These are phyloP conservation scores for Sporothrix sp. DNA, from an alignment of 2,329 filamentous ascomycete genomes.

Conservation along the genomic window DNA sequence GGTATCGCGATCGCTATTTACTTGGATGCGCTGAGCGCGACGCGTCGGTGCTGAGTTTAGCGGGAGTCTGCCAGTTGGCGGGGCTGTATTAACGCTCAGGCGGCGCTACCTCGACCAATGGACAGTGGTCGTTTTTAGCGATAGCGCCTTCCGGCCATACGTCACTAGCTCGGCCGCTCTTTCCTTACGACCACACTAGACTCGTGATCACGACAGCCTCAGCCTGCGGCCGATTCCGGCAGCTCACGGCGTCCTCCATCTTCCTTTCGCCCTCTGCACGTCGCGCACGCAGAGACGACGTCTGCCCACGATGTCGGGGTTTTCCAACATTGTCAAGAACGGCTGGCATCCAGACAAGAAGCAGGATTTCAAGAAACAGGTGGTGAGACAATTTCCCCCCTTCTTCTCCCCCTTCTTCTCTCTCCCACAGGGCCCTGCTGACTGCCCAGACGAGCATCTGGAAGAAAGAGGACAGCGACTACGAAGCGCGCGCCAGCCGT, in stretches of 20 bases:
- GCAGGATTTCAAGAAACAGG: constrained; percentile 32
- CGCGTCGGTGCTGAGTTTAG: too few relatives aligned
- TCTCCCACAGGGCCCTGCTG: neutral
- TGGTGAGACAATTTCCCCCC: constrained; percentile 29
- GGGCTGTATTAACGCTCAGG: too few relatives aligned
- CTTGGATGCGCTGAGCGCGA: too few relatives aligned
- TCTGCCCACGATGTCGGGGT: constrained; percentile 32
- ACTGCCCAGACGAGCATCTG: constrained; percentile 13
- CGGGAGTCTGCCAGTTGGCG: too few relatives aligned
- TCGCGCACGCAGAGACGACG: neutral
- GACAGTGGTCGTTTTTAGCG: neutral
- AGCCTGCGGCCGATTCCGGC: neutral
- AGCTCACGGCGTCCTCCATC: too few relatives aligned
- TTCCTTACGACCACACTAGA: neutral
- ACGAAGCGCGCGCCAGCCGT: constrained; percentile 25
- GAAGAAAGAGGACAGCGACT: constrained; percentile 26
- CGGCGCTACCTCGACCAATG: too few relatives aligned
- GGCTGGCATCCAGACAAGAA: constrained; percentile 44
- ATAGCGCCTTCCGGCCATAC: neutral
- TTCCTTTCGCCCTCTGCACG: neutral
- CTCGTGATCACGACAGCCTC: neutral
- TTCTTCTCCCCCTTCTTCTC: neutral
- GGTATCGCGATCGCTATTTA: too few relatives aligned
- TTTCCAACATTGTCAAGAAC: constrained; percentile 19
- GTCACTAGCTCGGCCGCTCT: constrained; percentile 1